Evolutionary conservation across 2,329 filamentous ascomycete genomes (phyloP), one percentile per base, ranked within the genome.

Genomic region (Byssochlamys sp.): DNA sequence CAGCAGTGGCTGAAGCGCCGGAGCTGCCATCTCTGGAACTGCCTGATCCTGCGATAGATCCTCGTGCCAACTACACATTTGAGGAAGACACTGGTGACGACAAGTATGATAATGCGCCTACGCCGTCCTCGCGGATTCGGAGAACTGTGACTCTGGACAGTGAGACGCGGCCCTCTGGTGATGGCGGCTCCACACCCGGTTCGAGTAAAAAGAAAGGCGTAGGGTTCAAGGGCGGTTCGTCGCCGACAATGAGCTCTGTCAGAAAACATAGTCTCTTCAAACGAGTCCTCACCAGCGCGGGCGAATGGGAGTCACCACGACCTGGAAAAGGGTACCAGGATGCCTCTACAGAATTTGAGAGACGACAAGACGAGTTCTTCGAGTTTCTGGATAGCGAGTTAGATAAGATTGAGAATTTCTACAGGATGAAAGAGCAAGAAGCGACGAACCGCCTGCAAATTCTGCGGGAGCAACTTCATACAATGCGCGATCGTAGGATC

Each of bases 341-440:
- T 4, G 81, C 83, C 57, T 77, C 80, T 1, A 81, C 84, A 49
- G 81, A 89, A 45, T 80, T 95, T 2, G 87, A 89, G 51, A 79
- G 85, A 57, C 82, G 85, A 19, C 86, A 95, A 71, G 82, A 81
- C n/a, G 89, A 96, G 12, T 97, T 99, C 69, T 92, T 91, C 71
- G 75, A 79, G 0, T 99, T 94, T 67, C 77, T 99, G 55, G 90
- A 96, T 65, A 77, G 77, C 9, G 88, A 99, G 73, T 78, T 99
- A 12, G 80, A 86, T n/a, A 99, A 97, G 74, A 90, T 99, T 10
- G 91, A 99, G 69, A 75, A 78, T 0, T 99, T 99, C 68, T 97
- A 97, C 77, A 85, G 84, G 64, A 77, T 84, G 63, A 96, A 96
- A 69, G 94, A 99, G 69, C 82, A 89, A 28, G 90, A 96, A 69